Percentiles rank a stretch among this genome's conserved stretches.
Evolutionary conservation across 768 basidiomycete genomes (phyloP).

Genomic region (Mycena rosella): DNA sequence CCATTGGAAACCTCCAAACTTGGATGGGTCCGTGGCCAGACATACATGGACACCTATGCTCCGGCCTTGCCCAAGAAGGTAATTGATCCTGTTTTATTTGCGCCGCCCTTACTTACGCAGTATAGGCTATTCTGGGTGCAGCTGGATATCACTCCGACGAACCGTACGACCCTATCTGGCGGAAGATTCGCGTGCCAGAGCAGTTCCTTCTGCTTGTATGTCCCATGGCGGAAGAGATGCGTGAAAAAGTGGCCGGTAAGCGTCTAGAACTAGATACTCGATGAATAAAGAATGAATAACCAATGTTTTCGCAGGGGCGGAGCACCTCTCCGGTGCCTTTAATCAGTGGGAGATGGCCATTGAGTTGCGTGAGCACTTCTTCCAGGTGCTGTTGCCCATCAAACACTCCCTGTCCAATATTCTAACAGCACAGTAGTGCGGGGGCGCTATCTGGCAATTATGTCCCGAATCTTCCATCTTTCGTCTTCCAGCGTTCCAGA

Average conservation of each 20-base stretch:
- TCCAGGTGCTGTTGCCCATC: background rate
- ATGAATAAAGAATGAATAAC: background rate
- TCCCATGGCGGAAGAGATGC: background rate
- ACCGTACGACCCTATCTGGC: background rate
- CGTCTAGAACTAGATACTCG: background rate
- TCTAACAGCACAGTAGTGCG: background rate
- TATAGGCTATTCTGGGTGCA: background rate
- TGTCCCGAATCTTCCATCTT: background rate
- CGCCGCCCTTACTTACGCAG: too few relatives aligned
- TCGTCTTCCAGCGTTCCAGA: background rate
- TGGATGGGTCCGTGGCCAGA: constrained; percentile 6
- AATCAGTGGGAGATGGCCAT: background rate
- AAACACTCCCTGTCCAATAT: background rate
- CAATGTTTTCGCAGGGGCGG: background rate
- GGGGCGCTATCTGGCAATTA: background rate
- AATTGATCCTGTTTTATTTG: background rate
- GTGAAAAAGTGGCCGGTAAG: background rate
- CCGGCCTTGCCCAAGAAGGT: constrained; percentile 4
- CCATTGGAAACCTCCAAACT: background rate
- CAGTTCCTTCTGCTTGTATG: background rate
- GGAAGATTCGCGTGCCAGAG: background rate
- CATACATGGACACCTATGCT: constrained; percentile 20
- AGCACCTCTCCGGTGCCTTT: background rate
- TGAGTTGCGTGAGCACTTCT: background rate
- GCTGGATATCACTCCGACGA: background rate